phyloP scores from a whole-genome alignment of 108 stramenopile genomes.

The Cyclotella sp. region DNA sequence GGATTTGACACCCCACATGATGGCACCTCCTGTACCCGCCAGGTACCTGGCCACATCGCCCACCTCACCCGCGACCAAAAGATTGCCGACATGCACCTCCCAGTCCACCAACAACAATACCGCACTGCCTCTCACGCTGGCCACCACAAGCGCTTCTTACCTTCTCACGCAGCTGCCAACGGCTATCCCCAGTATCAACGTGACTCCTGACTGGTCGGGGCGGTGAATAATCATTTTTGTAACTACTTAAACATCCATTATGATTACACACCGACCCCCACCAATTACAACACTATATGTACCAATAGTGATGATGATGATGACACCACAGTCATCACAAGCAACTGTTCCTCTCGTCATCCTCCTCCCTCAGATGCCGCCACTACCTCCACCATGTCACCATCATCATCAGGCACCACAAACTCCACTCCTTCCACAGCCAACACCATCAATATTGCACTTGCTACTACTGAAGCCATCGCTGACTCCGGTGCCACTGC shows the following conservation, averaged over 20 bases:
- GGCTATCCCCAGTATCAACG: background rate
- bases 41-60: background rate
- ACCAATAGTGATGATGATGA: background rate
- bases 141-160: background rate
- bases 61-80: too few relatives aligned
- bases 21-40: background rate
- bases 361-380: background rate
- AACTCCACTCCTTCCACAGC: background rate
- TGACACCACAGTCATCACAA: background rate
- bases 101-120: background rate
- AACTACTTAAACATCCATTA: background rate
- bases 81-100: background rate
- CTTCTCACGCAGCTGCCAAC: too few relatives aligned
- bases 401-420: background rate
- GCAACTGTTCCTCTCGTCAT: background rate
- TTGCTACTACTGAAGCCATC: background rate
- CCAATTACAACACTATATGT: background rate
- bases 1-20: too few relatives aligned
- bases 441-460: background rate
- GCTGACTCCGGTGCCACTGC: too few relatives aligned
- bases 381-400: background rate
- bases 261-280: background rate
- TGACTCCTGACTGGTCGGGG: background rate
- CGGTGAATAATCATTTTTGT: background rate
- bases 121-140: background rate